These are phyloP conservation scores for Citrullus mucosospermus DNA, from an alignment of 306 rosid species.

Conservation along the genomic window DNA sequence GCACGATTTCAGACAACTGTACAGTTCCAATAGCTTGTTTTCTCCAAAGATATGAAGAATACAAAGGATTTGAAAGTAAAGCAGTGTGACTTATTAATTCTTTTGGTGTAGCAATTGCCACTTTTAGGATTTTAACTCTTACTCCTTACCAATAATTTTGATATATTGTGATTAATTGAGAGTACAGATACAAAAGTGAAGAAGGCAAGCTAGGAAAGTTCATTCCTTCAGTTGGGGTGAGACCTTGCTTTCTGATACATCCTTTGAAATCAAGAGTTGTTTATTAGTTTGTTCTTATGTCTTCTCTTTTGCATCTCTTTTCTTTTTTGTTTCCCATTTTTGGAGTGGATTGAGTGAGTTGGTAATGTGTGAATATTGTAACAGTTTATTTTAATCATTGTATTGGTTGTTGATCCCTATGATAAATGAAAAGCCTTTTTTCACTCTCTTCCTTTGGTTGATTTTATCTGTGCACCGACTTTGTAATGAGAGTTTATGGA, in stretches of 20 bases:
- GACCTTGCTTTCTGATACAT: background rate
- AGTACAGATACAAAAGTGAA: background rate
- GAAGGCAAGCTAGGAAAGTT: background rate
- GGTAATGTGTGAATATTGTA: conserved; percentile 1
- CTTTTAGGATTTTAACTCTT: conserved; percentile 3
- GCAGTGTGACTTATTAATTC: background rate
- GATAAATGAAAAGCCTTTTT: background rate
- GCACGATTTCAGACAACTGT: background rate
- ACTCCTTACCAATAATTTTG: background rate
- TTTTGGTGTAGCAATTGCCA: background rate
- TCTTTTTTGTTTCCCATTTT: background rate
- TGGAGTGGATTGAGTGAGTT: conserved; percentile 7
- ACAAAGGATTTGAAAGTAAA: conserved; percentile 1
- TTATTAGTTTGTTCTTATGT: background rate
- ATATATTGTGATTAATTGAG: background rate
- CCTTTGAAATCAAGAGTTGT: background rate
- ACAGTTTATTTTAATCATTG: background rate
- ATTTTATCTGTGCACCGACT: background rate
- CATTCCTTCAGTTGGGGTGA: background rate
- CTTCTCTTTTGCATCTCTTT: background rate
- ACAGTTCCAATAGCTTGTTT: conserved; percentile 1
- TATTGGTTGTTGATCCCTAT: background rate
- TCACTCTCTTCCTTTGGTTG: background rate
- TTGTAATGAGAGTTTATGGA: background rate
- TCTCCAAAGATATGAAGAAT: background rate